Base-by-base conservation (phyloP, 163 green algal genomes). In the Scenedesmus sp. region DNA sequence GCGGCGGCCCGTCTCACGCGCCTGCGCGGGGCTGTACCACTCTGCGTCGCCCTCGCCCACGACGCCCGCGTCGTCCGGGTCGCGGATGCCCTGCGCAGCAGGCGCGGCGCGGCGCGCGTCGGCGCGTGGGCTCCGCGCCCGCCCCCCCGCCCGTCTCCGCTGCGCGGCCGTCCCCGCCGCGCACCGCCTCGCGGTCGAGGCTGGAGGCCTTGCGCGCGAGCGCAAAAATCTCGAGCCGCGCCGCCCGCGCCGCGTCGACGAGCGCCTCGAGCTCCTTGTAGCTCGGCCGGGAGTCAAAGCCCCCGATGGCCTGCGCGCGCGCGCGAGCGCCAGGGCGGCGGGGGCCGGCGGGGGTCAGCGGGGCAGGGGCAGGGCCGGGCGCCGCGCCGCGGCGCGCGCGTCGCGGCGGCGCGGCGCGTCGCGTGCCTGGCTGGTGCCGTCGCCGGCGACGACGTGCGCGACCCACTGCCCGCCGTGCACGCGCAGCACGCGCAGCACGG, bases 161-260 rank as follows among this genome's bases (percentile, higher is more conserved):
- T 9, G 50, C 50, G 6, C 18, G 6, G 50, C 17, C 39, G 6
- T 6, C 39, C 39, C 39, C 39, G 39, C 39, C 6, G 7, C 39
- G 39, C 39, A 78, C 58, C 22, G 24, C 24, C 50, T 80, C 77
- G 22, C 48, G 60, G 24, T 70, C 77, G 20, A 79, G 29, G 50
- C 69, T 76, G 69, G 60, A 75, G 18, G 77, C 69, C 39, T 75
- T 33, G 6, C 26, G 33, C 5, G 69, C 77, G 24, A 80, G 18
- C 2, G 31, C 44, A 54, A 80, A 77, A 15, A 84, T 80, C 44
- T 80, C 78, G 39, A 84, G 47, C 78, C 80, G 77, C 13, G 78
- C 78, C 44, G 72, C 51, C 5, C 78, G 69, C 42, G 57, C 77
- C 45, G 66, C 17, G 20, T 66, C 47, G 44, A 84, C 63, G 14